These are phyloP conservation scores for Allium sativum DNA, from an alignment of 106 monocot genomes.

Conservation along the genomic window DNA sequence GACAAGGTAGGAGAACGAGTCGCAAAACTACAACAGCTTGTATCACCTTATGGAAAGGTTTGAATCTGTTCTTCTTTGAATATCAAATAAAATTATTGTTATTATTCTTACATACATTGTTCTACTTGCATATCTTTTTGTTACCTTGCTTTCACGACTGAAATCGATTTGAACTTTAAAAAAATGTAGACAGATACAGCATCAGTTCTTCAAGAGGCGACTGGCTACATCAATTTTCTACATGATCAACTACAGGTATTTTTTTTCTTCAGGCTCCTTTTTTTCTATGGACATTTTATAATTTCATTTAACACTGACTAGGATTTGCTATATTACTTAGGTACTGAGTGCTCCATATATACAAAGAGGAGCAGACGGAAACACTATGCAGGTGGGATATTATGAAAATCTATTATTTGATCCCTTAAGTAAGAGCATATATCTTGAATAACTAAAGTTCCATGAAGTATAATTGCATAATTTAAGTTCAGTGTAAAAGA, in stretches of 20 bases:
- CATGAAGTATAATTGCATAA: too few species aligned
- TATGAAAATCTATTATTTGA: not conserved
- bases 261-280: not conserved
- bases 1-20: constrained; percentile 72
- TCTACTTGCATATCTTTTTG: too few species aligned
- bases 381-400: constrained; percentile 14
- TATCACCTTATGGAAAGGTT: constrained; percentile 88
- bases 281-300: not conserved
- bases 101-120: not conserved
- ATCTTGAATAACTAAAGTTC: too few species aligned
- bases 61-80: not conserved
- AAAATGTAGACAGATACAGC: constrained; percentile 60
- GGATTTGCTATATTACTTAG: not conserved
- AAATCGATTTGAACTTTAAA: not conserved
- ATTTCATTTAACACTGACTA: not conserved
- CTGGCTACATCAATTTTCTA: constrained; percentile 66
- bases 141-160: not conserved
- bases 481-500: too few species aligned
- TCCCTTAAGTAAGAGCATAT: too few species aligned
- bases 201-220: constrained; percentile 67
- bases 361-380: not conserved
- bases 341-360: constrained; percentile 32
- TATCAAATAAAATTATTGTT: not conserved
- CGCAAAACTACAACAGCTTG: constrained; percentile 63
- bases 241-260: constrained; percentile 61